These are phyloP conservation scores for Sequoia sempervirens DNA, from an alignment of 75 land plant genomes.

Conservation along the genomic window DNA sequence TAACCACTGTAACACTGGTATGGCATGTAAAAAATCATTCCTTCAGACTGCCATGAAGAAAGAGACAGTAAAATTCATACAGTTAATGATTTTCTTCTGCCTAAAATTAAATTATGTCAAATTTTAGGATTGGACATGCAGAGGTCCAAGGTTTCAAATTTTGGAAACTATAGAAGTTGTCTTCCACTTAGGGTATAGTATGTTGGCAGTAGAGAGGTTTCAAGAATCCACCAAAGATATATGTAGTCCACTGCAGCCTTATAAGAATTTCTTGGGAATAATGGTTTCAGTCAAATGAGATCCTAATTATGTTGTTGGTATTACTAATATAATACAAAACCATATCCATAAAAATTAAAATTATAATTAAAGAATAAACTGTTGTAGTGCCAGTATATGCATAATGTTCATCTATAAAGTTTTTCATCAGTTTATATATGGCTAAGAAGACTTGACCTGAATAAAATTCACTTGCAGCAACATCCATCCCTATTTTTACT, in stretches of 20 bases:
- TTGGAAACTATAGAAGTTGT: neutral
- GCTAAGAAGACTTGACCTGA: conserved; percentile 39
- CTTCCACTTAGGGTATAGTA: neutral
- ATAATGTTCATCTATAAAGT: neutral
- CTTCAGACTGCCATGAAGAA: neutral
- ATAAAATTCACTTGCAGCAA: conserved; percentile 93
- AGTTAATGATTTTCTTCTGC: neutral
- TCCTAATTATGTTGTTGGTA: neutral
- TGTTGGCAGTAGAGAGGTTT: neutral
- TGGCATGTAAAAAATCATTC: neutral
- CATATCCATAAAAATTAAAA: neutral
- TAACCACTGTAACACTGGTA: neutral
- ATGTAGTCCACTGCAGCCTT: neutral
- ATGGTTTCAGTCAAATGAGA: neutral
- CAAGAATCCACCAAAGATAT: neutral
- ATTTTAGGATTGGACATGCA: neutral
- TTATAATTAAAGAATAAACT: neutral
- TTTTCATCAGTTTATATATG: neutral
- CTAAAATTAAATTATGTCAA: neutral
- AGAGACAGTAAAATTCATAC: neutral
- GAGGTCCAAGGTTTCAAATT: neutral
- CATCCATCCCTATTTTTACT: conserved; percentile 88
- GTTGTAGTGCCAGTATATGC: neutral
- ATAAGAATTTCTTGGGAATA: neutral
- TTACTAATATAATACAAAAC: neutral